Percentiles rank a stretch among this genome's conserved stretches.
phyloP scores from a whole-genome alignment of 2,329 filamentous ascomycete species.

The Fusarium oligoseptatum region DNA sequence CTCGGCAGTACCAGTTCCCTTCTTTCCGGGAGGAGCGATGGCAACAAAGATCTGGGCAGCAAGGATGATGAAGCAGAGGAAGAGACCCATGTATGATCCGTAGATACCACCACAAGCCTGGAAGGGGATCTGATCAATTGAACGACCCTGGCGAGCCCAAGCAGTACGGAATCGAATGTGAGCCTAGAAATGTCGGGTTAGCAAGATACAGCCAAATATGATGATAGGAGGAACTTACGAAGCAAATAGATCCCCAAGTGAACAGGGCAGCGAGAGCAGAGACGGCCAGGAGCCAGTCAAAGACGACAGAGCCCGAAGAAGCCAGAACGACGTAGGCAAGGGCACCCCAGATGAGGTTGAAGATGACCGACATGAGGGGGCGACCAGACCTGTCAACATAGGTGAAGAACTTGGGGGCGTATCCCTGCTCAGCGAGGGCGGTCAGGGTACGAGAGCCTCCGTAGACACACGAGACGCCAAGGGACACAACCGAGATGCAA shows the following conservation, averaged over 20 bases:
- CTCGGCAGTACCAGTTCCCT: slow-evolving; percentile 55
- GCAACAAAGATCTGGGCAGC: slow-evolving; percentile 66
- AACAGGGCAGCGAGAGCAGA: slow-evolving; percentile 74
- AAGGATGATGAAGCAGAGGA: slow-evolving; percentile 66
- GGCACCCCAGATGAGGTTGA: slow-evolving; percentile 61
- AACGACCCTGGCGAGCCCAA: slow-evolving; percentile 70
- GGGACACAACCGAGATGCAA: slow-evolving; percentile 66
- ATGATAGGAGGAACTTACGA: slow-evolving; percentile 52
- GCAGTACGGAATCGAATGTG: slow-evolving; percentile 77
- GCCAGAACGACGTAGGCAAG: slow-evolving; percentile 63
- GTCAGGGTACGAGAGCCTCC: slow-evolving; percentile 68
- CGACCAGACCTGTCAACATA: slow-evolving; percentile 68
- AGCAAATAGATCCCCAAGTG: slow-evolving; percentile 75
- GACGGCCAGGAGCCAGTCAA: slow-evolving; percentile 74
- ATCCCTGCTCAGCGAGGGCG: slow-evolving; percentile 68
- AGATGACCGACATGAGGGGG: slow-evolving; percentile 60
- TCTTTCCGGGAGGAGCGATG: slow-evolving; percentile 53
- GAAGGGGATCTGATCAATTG: slow-evolving; percentile 75
- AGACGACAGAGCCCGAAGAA: slow-evolving; percentile 64
- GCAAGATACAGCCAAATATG: rapidly evolving
- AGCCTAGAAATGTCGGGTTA: slow-evolving; percentile 2
- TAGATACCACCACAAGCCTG: slow-evolving; percentile 68
- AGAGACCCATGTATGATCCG: slow-evolving; percentile 73
- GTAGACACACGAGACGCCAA: slow-evolving; percentile 67
- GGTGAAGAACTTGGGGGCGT: slow-evolving; percentile 65